Evolutionary conservation across 331 rosid genomes (phyloP), one percentile per base, ranked within the genome.

Genomic region (Quercus lobata): DNA sequence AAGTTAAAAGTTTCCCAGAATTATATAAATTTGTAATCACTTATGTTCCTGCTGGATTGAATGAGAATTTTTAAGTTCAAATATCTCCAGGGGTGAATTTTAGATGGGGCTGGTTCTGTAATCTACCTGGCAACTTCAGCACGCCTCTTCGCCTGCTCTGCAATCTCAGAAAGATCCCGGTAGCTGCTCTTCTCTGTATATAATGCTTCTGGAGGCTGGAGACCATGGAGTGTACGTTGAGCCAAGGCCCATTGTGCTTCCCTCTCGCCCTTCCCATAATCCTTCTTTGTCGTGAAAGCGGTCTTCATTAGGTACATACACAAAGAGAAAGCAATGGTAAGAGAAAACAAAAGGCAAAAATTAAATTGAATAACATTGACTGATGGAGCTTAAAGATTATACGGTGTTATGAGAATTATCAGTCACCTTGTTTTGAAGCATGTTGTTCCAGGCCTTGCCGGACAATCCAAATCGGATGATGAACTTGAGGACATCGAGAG

Each of bases 181-280:
- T 87, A 55, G 86, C 34, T 73, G 57, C 5, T 62, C 52, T 41
- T 80, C 3, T 69, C 90, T 16, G 58, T 17, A 37, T 84, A 82
- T 22, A 78, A 58, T 6, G 78, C 32, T 46, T 82, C 94, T 1
- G 80, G 77, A 21, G 80, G 80, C 5, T 86, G 80, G 19, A 92
- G 92, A 68, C 96, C 97, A 19, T 85, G 86, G 7, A 86, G 58
- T 21, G 96, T 82, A 52, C 97, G 90, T 30, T 92, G 96, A 34
- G 90, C 92, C 69, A 74, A 2, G 3, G 93, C 97, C 97, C 97
- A 91, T 54, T 92, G 92, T 15, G 96, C 97, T 74, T 92, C 97
- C 71, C 96, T 89, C 58, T 86, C 92, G 4, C 87, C 93, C 57
- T 58, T 92, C 54, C 96, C 97, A 5, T 89, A 90, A 55, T 92